These are phyloP conservation scores for Austroboletus novae-zelandiae DNA, from an alignment of 1,284 basidiomycete genomes.

Conservation along the genomic window DNA sequence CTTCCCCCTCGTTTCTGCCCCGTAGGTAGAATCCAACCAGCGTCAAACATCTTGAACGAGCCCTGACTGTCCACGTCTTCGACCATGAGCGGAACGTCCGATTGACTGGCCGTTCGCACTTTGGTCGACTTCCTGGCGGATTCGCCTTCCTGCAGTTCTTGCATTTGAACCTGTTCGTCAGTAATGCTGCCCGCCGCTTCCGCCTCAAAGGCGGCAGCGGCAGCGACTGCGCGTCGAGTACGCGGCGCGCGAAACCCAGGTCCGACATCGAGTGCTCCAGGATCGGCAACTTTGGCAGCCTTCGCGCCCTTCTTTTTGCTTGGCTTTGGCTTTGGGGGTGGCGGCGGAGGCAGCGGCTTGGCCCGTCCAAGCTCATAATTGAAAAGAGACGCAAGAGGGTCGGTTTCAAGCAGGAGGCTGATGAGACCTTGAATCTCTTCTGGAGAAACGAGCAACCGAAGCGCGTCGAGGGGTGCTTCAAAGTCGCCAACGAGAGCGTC, in stretches of 20 bases:
- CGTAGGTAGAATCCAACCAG: constrained; percentile 85
- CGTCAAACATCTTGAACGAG: constrained; percentile 82
- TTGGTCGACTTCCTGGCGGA: constrained; percentile 17
- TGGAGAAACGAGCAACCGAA: constrained; percentile 53
- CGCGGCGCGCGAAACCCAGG: constrained; percentile 48
- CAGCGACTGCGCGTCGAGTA: constrained; percentile 42
- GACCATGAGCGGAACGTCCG: constrained; percentile 49
- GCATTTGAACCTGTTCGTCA: constrained; percentile 4
- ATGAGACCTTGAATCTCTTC: constrained; percentile 51
- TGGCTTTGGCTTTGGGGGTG: constrained; percentile 37
- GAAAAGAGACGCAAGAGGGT: constrained; percentile 69
- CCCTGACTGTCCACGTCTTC: constrained; percentile 68
- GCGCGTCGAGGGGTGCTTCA: constrained; percentile 59
- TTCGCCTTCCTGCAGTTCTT: constrained; percentile 15
- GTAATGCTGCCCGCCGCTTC: constrained; percentile 28
- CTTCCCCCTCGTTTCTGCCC: constrained; percentile 63
- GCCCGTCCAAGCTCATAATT: constrained; percentile 59
- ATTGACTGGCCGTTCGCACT: constrained; percentile 26
- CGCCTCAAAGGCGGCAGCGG: constrained; percentile 43
- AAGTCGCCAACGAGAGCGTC: constrained; percentile 55
- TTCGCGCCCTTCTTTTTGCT: constrained; percentile 36
- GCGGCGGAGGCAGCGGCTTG: constrained; percentile 54
- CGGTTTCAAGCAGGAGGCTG: constrained; percentile 51
- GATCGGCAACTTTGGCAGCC: constrained; percentile 29
- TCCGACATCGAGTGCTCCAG: constrained; percentile 18